Evolutionary conservation across 768 basidiomycete species (phyloP).

Genomic region (Rhodotorula graminis): DNA sequence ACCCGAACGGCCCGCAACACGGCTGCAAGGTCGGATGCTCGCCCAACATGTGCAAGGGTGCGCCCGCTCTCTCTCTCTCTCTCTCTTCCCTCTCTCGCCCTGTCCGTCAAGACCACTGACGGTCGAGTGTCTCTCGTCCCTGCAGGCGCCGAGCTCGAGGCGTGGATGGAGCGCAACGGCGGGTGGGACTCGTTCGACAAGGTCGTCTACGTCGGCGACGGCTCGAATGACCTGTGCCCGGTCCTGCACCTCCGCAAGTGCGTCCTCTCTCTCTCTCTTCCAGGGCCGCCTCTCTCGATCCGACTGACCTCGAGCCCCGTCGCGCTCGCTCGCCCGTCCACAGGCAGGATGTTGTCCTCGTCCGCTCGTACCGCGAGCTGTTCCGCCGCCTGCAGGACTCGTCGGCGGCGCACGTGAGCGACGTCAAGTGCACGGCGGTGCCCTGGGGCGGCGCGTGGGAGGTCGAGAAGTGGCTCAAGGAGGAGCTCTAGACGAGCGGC

Average conservation of each 20-base stretch:
- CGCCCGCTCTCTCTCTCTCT: slow-evolving; percentile 6
- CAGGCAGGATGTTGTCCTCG: slow-evolving; percentile 79
- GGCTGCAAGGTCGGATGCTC: slow-evolving; percentile 79
- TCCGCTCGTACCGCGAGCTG: slow-evolving; percentile 71
- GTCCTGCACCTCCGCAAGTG: slow-evolving; percentile 62
- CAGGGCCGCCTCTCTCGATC: too few relatives aligned
- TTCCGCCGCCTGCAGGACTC: slow-evolving; percentile 72
- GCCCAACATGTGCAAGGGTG: slow-evolving; percentile 97
- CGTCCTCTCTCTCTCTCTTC: neutral
- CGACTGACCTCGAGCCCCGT: too few relatives aligned
- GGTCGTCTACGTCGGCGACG: slow-evolving; percentile 87
- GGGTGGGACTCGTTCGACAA: slow-evolving; percentile 60
- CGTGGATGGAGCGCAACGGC: slow-evolving; percentile 63
- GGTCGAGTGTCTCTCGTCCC: too few relatives aligned
- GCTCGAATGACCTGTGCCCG: slow-evolving; percentile 92
- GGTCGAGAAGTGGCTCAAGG: slow-evolving; percentile 71
- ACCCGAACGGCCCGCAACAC: slow-evolving; percentile 73
- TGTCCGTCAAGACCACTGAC: neutral
- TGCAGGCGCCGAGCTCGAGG: slow-evolving; percentile 83
- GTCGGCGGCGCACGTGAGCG: slow-evolving; percentile 53
- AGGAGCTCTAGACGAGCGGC: neutral
- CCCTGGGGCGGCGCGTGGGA: slow-evolving; percentile 97
- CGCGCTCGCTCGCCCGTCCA: neutral
- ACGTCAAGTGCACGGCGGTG: slow-evolving; percentile 66
- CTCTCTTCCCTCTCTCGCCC: too few relatives aligned